Evolutionary conservation across 2,329 filamentous ascomycete species (phyloP).

Genomic region (Monosporascus sp.): DNA sequence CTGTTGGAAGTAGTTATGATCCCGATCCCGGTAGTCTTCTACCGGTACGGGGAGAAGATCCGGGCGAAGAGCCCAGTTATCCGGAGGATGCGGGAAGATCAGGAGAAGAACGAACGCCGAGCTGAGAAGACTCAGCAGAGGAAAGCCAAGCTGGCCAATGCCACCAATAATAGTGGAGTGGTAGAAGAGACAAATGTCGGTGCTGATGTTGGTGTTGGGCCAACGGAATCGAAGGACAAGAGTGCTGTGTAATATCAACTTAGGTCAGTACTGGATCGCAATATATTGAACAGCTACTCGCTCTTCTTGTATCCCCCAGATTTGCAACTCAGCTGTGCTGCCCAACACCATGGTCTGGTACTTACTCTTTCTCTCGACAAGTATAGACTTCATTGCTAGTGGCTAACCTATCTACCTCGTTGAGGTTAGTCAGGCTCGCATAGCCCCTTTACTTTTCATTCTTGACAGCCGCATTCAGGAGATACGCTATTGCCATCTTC

Average conservation of each 20-base stretch:
- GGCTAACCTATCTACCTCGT: too few species aligned
- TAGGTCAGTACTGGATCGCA: neutral
- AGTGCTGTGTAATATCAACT: conserved; percentile 1
- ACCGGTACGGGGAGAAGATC: conserved; percentile 52
- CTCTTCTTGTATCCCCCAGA: too few species aligned
- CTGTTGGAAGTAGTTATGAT: conserved; percentile 68
- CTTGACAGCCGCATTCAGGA: too few species aligned
- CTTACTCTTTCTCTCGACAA: too few species aligned
- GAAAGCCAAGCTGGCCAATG: conserved; percentile 10
- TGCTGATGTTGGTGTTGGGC: neutral
- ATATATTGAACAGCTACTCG: too few species aligned
- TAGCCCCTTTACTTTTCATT: too few species aligned
- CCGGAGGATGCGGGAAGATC: conserved; percentile 39
- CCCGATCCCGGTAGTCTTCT: conserved; percentile 77
- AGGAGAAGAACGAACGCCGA: conserved; percentile 33
- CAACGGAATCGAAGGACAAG: conserved; percentile 1
- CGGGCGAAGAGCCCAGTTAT: conserved; percentile 46
- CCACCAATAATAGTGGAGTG: neutral
- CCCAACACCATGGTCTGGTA: too few species aligned
- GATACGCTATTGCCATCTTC: too few species aligned
- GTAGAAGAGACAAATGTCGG: conserved; percentile 2
- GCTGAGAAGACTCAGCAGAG: conserved; percentile 24
- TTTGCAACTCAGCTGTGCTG: too few species aligned
- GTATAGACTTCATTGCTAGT: too few species aligned
- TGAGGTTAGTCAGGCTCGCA: too few species aligned